phyloP scores from a whole-genome alignment of 2,329 filamentous ascomycete species.

The Xylariaceae sp. region DNA sequence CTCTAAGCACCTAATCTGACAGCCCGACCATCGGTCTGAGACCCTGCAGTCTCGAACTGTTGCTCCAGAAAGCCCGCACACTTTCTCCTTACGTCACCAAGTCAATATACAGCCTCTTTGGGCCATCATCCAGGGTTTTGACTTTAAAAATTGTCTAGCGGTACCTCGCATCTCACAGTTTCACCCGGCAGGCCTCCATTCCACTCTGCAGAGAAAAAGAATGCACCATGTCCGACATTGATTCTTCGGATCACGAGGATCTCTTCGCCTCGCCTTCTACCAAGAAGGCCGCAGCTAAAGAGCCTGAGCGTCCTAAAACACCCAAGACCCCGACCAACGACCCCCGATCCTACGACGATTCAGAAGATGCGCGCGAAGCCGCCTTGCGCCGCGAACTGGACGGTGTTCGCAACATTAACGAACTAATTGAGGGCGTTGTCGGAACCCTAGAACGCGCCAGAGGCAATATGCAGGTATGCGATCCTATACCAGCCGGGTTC shows the following conservation, averaged over 20 bases:
- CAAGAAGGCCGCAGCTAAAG: conserved; percentile 25
- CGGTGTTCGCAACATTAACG: conserved; percentile 80
- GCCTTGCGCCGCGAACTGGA: conserved; percentile 75
- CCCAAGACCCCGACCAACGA: conserved; percentile 47
- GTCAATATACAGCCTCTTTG: not conserved
- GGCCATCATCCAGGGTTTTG: not conserved
- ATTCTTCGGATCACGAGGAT: conserved; percentile 44
- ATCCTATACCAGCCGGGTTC: not conserved
- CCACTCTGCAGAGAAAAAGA: no score
- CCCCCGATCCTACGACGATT: conserved; percentile 34
- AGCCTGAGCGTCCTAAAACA: conserved; percentile 32
- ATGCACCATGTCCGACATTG: conserved; percentile 38
- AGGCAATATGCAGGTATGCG: conserved; percentile 69
- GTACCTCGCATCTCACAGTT: no score
- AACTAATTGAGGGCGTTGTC: conserved; percentile 75
- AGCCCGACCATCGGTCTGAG: no score
- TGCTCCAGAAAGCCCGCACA: not conserved
- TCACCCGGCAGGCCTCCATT: no score
- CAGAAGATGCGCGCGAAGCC: conserved; percentile 66
- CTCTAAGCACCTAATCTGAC: no score
- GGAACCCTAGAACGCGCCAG: conserved; percentile 67
- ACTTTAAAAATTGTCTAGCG: no score
- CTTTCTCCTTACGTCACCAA: conserved; percentile 6
- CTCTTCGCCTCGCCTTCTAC: conserved; percentile 41
- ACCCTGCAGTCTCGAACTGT: not conserved